Evolutionary conservation across 176 grass and related monocot species (phyloP).

Genomic region (Alloteropsis semialata): DNA sequence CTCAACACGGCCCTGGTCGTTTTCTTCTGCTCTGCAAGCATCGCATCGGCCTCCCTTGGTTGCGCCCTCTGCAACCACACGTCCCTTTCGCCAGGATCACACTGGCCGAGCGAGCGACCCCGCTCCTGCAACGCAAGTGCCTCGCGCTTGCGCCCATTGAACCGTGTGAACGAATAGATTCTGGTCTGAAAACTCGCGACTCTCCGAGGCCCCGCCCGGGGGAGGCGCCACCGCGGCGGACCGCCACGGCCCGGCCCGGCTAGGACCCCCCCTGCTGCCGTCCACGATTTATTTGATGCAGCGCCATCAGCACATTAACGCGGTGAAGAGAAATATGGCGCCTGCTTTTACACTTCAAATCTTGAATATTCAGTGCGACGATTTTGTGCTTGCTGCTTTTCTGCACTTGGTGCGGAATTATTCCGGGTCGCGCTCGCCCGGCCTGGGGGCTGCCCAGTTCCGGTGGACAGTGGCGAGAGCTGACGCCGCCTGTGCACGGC

Average conservation of each 20-base stretch:
- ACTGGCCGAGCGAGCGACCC: neutral
- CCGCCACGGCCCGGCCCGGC: neutral
- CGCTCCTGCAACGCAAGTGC: neutral
- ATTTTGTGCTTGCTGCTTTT: neutral
- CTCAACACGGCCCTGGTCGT: no score
- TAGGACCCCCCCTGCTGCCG: neutral
- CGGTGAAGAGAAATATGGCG: neutral
- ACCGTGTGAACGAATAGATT: conserved; percentile 41
- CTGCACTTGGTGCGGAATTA: neutral
- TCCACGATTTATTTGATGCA: neutral
- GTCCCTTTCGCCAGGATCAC: conserved; percentile 29
- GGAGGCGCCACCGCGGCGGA: conserved; percentile 43
- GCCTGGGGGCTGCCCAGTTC: neutral
- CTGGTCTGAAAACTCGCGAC: neutral
- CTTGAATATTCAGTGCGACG: neutral
- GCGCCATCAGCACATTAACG: neutral
- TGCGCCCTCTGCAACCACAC: neutral
- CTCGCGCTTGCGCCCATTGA: conserved; percentile 10
- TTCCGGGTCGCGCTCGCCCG: neutral
- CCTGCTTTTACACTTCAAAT: neutral
- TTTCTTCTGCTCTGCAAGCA: neutral
- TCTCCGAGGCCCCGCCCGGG: neutral
- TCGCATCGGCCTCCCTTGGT: conserved; percentile 15
- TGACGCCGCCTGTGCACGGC: neutral
- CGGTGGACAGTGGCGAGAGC: neutral